Evolutionary conservation across 495 filamentous ascomycete species (phyloP).

Genomic region (Lentithecium fluviatile): DNA sequence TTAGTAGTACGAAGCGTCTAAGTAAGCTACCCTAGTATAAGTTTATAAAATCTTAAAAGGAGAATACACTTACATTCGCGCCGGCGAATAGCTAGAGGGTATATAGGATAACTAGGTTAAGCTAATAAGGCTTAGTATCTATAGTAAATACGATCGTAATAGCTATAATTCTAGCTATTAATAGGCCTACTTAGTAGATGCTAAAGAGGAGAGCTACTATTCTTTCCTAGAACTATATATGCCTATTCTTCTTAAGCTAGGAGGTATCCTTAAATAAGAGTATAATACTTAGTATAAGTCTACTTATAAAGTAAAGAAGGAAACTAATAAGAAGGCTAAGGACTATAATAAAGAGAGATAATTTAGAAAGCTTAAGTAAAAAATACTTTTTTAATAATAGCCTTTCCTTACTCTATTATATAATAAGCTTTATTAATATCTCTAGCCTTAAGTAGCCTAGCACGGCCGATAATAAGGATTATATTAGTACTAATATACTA

Average conservation of each 20-base stretch:
- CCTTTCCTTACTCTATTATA: too few relatives aligned
- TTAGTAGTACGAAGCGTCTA: too few relatives aligned
- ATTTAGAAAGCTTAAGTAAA: not conserved
- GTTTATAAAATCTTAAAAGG: too few relatives aligned
- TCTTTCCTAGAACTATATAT: not conserved
- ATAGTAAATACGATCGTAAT: not conserved
- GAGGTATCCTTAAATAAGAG: not conserved
- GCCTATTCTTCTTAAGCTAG: not conserved
- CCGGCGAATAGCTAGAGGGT: constrained; percentile 2
- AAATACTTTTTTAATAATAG: too few relatives aligned
- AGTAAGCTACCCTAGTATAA: too few relatives aligned
- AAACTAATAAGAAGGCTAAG: constrained; percentile 1
- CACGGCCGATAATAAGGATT: too few relatives aligned
- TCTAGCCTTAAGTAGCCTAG: too few relatives aligned
- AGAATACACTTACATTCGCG: too few relatives aligned
- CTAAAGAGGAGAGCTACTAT: not conserved
- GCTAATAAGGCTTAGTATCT: not conserved
- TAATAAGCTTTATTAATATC: too few relatives aligned
- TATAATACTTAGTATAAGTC: constrained; percentile 1
- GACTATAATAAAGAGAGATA: constrained; percentile 1
- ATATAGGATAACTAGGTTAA: not conserved
- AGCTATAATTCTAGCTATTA: not conserved
- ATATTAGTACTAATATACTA: too few relatives aligned
- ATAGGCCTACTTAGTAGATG: not conserved
- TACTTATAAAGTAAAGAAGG: not conserved